Evolutionary conservation across 1,284 basidiomycete species (phyloP).

Genomic region (Sporisorium iseilematis-ciliati): DNA sequence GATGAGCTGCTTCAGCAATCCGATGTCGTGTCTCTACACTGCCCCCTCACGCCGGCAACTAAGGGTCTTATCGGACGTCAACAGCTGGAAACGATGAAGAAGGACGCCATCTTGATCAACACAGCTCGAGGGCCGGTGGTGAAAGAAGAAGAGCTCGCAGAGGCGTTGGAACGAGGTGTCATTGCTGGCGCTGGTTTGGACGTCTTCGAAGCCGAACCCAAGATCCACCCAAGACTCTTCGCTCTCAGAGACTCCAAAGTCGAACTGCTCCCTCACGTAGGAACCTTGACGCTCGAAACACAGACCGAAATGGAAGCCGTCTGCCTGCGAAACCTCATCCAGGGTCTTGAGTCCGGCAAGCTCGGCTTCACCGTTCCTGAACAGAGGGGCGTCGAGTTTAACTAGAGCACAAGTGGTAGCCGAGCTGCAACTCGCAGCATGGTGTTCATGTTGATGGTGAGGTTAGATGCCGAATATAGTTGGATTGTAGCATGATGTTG

Average conservation of each 20-base stretch:
- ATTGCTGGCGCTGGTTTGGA: constrained; percentile 81
- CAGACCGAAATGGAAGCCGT: constrained; percentile 70
- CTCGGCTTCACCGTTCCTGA: constrained; percentile 66
- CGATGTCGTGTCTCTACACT: constrained; percentile 73
- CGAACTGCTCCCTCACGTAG: constrained; percentile 60
- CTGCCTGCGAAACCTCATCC: constrained; percentile 65
- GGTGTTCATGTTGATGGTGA: not conserved
- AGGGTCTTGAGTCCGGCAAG: constrained; percentile 63
- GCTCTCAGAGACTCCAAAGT: constrained; percentile 52
- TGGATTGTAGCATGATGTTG: too few relatives aligned
- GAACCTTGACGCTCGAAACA: constrained; percentile 67
- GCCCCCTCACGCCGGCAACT: constrained; percentile 71
- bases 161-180: constrained; percentile 52
- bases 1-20: constrained; percentile 69
- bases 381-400: constrained; percentile 56
- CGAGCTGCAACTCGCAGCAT: not conserved
- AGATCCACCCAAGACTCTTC: constrained; percentile 46
- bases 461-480: not conserved
- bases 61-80: constrained; percentile 69
- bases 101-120: constrained; percentile 71
- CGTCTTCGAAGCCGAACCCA: constrained; percentile 74
- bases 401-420: not conserved
- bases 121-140: constrained; percentile 72
- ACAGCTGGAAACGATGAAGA: constrained; percentile 71
- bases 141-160: constrained; percentile 69